Conservation (phyloP, 352 stramenopile genomes). For the Globisporangium rhizosaccharum region DNA sequence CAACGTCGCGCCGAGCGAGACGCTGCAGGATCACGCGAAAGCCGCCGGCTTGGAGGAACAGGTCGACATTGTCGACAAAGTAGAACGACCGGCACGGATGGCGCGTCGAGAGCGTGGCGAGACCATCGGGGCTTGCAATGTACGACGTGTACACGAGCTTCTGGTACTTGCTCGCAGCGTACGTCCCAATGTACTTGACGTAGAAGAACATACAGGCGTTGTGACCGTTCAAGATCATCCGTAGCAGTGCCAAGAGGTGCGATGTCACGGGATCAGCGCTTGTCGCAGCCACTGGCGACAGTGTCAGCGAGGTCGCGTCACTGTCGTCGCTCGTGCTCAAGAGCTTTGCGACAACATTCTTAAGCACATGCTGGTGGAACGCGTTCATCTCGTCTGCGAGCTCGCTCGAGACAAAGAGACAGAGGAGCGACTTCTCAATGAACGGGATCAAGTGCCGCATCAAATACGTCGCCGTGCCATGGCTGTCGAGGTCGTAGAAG, state of each 20-base stretch:
- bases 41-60: conserved; percentile 79
- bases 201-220: conserved; percentile 82
- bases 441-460: conserved; percentile 53
- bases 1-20: conserved; percentile 32
- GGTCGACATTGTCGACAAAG: conserved; percentile 79
- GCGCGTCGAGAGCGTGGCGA: conserved; percentile 47
- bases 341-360: conserved; percentile 69
- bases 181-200: conserved; percentile 67
- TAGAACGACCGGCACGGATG: conserved; percentile 77
- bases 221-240: conserved; percentile 76
- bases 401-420: conserved; percentile 60
- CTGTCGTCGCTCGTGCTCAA: conserved; percentile 28
- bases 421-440: conserved; percentile 71
- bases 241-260: conserved; percentile 58
- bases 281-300: background rate
- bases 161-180: conserved; percentile 50
- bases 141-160: conserved; percentile 75
- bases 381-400: conserved; percentile 68
- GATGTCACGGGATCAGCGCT: conserved; percentile 21
- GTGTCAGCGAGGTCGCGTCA: background rate
- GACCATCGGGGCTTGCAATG: conserved; percentile 47
- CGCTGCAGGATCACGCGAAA: conserved; percentile 71
- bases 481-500: conserved; percentile 55
- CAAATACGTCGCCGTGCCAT: conserved; percentile 39
- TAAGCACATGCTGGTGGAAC: conserved; percentile 78